Base-by-base conservation (phyloP, 805 yeast species). In the Candida chauliodis region DNA sequence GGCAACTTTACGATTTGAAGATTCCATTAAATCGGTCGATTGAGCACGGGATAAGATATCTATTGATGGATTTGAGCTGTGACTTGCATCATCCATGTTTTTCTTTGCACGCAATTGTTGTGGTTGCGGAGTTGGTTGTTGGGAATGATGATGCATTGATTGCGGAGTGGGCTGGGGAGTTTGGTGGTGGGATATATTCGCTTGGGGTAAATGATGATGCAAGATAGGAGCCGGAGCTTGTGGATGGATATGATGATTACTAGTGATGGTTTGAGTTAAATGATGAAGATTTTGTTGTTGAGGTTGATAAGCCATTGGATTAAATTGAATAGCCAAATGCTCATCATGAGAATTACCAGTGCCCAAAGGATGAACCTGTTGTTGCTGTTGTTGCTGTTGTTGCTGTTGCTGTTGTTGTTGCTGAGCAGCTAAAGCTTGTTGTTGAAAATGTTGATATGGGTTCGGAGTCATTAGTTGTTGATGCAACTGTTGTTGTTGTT, bases 1-100 rank as follows among this genome's bases (percentile, higher is more conserved):
- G 0, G 88, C 85, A 16, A 79, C 63, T 44, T 71, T 75, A 23
- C 37, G 22, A 19, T 17, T 42, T 43, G 32, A 15, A 11, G 30
- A 14, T 26, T 26, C 37, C 7, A 26, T 16, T 13, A 34, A 11
- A 25, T 34, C 34, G 17, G 31, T 23, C 45, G 46, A 16, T 27
- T 46, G 37, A 32, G 45, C 20, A 37, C 43, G 42, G 31, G 39
- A 30, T 36, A 26, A 19, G 25, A 32, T 32, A 9, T 34, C 37
- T 13, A 25, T 23, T 3, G 36, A 33, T 14, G 36, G 29, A 17
- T 23, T 11, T 8, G 36, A 23, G 9, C 15, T 33, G 13, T 33
- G 36, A 14, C 18, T 14, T 2, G 27, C 14, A 5, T 8, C 27
- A 5, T 31, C 27, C 6, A 11, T 14, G 13, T 31, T n/a, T 21